Evolutionary conservation across 2,329 filamentous ascomycete species (phyloP), one percentile per base, ranked within the genome.

Genomic region (Penicillium sp.): DNA sequence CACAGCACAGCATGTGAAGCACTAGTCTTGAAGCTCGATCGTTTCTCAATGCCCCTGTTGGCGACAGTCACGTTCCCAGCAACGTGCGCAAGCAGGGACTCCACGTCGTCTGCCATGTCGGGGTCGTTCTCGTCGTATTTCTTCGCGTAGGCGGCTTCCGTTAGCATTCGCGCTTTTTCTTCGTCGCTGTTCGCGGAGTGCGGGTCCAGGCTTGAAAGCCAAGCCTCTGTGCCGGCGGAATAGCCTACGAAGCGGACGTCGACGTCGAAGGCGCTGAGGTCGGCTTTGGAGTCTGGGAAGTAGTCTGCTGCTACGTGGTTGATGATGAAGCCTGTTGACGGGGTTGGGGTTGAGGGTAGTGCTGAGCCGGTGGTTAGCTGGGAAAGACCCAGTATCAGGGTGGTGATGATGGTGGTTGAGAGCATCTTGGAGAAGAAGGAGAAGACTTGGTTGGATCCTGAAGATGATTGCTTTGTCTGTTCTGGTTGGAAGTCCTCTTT

Each of bases 261-360:
- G n/a, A 55, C 40, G 31, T 55, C 39, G 39, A 50, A 55, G 38
- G 39, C 21, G 39, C 31, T 50, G 1, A 50, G 53, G 16, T 55
- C 39, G 31, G 11, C 23, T 16, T 55, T 55, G 2, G 53, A 23
- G 27, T 50, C 4, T 0, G 45, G 52, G 46, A 55, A 55, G 25
- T 55, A 55, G 45, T 54, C 49, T 1, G 29, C 41, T 19, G 38
- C 49, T 23, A 25, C n/a, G 27, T 51, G 49, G 49, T 13, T 51
- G 8, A 51, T 13, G n/a, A 25, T 43, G 39, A 51, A 43, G 38
- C 11, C 9, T 3, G 38, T 25, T 6, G 19, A 13, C 0, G 36
- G 13, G 8, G 5, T 3, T 43, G 21, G 0, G 46, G 27, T 23
- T 41, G 27, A 10, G 36, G 41, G 41, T 0, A 50, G 38, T 19